Conservation (phyloP, 2,329 filamentous ascomycete genomes). For the Chaetoscypha palmicola region DNA sequence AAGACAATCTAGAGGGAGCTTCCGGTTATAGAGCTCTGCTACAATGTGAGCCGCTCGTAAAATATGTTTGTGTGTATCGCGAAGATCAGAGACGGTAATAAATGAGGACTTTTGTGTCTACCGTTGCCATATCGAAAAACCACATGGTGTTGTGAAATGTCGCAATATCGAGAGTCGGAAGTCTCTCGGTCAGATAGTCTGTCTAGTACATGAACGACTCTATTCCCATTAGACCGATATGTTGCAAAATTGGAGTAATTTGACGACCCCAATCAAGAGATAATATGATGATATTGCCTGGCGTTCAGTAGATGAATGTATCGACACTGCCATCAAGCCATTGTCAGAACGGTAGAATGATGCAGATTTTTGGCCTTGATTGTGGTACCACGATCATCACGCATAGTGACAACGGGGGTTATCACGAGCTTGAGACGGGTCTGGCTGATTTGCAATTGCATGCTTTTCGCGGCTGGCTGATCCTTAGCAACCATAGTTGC, state of each 20-base stretch:
- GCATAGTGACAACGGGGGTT: constrained; percentile 47
- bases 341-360: constrained; percentile 21
- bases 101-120: too few species aligned
- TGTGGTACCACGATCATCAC: constrained; percentile 37
- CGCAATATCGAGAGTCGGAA: too few species aligned
- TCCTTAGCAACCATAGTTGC: constrained; percentile 41
- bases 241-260: not conserved
- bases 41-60: too few species aligned
- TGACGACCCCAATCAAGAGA: not conserved
- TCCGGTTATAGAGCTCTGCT: too few species aligned
- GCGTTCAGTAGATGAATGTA: not conserved
- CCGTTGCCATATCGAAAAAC: too few species aligned
- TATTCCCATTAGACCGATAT: not conserved
- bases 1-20: too few species aligned
- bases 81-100: too few species aligned
- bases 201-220: not conserved
- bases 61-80: too few species aligned
- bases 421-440: constrained; percentile 47
- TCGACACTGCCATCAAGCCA: constrained; percentile 15
- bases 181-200: too few species aligned
- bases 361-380: constrained; percentile 25
- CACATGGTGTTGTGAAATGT: too few species aligned
- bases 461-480: constrained; percentile 34
- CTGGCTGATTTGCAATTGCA: constrained; percentile 43
- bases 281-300: too few species aligned